These are phyloP conservation scores for Botryotinia convoluta DNA, from an alignment of 2,329 filamentous ascomycete genomes.

Conservation along the genomic window DNA sequence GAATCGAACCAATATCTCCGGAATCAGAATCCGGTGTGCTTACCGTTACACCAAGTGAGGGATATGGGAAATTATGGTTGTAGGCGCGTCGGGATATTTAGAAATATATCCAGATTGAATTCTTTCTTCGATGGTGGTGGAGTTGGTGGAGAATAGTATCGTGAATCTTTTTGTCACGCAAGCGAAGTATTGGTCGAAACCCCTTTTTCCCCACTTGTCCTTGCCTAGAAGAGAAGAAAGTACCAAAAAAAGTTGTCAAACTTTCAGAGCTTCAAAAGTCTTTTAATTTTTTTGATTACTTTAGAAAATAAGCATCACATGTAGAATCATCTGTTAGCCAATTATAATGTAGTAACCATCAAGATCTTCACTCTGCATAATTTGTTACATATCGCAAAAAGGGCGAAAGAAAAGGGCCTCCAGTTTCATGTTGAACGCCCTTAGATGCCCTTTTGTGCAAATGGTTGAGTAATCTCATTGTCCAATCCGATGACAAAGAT, in stretches of 20 bases:
- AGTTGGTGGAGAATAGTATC: not conserved
- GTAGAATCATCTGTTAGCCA: not conserved
- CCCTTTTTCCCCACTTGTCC: not conserved
- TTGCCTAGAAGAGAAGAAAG: not conserved
- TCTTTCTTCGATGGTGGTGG: not conserved
- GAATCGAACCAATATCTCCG: conserved; percentile 23
- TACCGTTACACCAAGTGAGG: conserved; percentile 18
- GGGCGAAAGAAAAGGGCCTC: not conserved
- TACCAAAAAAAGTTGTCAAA: not conserved
- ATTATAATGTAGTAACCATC: not conserved
- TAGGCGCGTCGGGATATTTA: fast-evolving
- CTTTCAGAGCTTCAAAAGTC: not conserved
- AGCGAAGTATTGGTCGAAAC: not conserved
- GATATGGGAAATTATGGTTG: fast-evolving
- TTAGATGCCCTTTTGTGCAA: not conserved
- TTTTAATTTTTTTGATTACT: not conserved
- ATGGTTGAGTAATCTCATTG: not conserved
- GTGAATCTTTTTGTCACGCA: not conserved
- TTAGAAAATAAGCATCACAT: not conserved
- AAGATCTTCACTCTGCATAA: not conserved
- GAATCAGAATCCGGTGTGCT: conserved; percentile 23
- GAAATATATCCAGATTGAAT: not conserved
- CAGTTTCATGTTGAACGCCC: not conserved
- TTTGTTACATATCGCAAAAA: conserved; percentile 18
- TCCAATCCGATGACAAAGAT: not conserved